Evolutionary conservation across 345 rosid genomes (phyloP), one percentile per base, ranked within the genome.

Genomic region (Combretum micranthum): DNA sequence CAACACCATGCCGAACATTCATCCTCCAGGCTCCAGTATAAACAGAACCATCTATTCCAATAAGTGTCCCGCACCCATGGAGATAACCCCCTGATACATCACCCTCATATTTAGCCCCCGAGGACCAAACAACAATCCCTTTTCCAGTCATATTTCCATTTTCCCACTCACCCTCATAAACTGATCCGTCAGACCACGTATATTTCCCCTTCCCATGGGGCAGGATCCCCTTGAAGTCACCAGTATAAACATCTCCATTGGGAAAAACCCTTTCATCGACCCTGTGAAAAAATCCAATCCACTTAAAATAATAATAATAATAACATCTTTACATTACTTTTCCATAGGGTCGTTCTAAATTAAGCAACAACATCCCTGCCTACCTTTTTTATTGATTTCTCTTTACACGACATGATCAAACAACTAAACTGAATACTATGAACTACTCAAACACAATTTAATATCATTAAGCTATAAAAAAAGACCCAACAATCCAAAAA

Each of bases 121-220:
- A 80, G 13, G 81, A 52, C 96, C 96, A 88, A 18, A 67, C 6
- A 52, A 86, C 78, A 60, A 65, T 56, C 60, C 98, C 98, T 75
- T 81, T 84, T 53, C 96, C 96, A 8, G 83, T 75, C 69, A 92
- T 84, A 72, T 86, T 84, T 20, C 95, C 96, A 44, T 66, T 76
- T 67, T 81, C 86, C 98, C 98, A 92, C 21, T 84, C 87, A 14
- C 98, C 98, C 11, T 88, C 87, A 48, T 84, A 92, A 47, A 75
- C 59, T 11, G 90, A 78, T 67, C 83, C 84, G 73, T 81, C 85
- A 2, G 45, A 61, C 96, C 98, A 92, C 43, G 48, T 70, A 60
- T 92, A 92, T 69, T 72, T 81, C 43, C 98, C 98, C 62, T 78
- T 84, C 6, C 93, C 95, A 22, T 83, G 70, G 67, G 95, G 93